These are phyloP conservation scores for Kuraishia hungarica DNA, from an alignment of 805 yeast species.

Conservation along the genomic window DNA sequence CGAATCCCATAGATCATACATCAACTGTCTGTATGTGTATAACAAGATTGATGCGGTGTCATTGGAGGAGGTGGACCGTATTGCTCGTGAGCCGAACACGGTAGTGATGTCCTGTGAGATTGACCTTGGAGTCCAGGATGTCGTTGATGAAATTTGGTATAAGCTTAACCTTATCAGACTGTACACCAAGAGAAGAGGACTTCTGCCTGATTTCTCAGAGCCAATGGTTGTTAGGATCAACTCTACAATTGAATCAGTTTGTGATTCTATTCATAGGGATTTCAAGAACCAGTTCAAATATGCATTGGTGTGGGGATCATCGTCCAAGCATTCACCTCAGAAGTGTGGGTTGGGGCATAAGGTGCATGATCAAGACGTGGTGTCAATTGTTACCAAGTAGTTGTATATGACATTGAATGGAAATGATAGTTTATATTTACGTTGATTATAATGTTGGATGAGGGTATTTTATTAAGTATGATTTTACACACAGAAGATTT, in stretches of 20 bases:
- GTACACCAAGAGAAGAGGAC: slow-evolving; percentile 84
- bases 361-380: slow-evolving; percentile 91
- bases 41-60: slow-evolving; percentile 95
- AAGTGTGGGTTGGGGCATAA: slow-evolving; percentile 85
- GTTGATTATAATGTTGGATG: too few species aligned
- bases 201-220: slow-evolving; percentile 70
- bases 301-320: slow-evolving; percentile 94
- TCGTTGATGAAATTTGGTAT: slow-evolving; percentile 90
- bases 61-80: slow-evolving; percentile 84
- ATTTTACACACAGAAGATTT: too few species aligned
- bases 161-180: slow-evolving; percentile 72
- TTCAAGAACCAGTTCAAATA: slow-evolving; percentile 88
- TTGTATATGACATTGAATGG: too few species aligned
- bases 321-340: slow-evolving; percentile 93
- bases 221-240: slow-evolving; percentile 85
- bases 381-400: slow-evolving; percentile 79
- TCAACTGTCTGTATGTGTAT: slow-evolving; percentile 88
- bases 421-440: too few species aligned
- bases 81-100: slow-evolving; percentile 89
- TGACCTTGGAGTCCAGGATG: slow-evolving; percentile 79
- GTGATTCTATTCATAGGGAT: slow-evolving; percentile 89
- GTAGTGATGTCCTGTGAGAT: slow-evolving; percentile 90
- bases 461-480: too few species aligned
- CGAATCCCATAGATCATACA: slow-evolving; percentile 78
- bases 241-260: slow-evolving; percentile 76